Evolutionary conservation across 345 rosid genomes (phyloP), one percentile per base, ranked within the genome.

Genomic region (Eucalyptus viminalis): DNA sequence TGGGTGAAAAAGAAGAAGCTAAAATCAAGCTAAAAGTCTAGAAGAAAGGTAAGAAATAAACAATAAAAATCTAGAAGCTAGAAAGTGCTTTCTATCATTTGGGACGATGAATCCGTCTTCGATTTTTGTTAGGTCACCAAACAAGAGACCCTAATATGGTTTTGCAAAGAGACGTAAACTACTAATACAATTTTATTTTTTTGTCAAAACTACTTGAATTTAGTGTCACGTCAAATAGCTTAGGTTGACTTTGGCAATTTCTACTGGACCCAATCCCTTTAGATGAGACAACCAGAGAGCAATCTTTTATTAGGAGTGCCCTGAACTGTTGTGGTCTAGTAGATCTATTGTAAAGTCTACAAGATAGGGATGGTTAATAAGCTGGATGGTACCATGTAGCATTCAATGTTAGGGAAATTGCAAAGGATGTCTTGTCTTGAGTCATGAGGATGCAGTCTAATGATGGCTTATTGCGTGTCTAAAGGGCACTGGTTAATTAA

Each of bases 381-480:
- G 45, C 45, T 19, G 14, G 24, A 37, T 37, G 9, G 3, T 76
- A 21, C 47, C 29, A 6, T 21, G 47, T 11, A 4, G 14, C 83
- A 19, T 72, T 37, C 45, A 11, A 19, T 10, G 83, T 72, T 72
- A 19, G 12, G 24, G 83, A 37, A 19, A 21, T 72, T 37, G 14
- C 8, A 37, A 0, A 14, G 8, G 83, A 37, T 72, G 14, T 0
- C 27, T 37, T 37, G 25, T 22, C 27, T 0, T 6, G 25, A 3
- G 27, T 37, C 3, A 6, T 2, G 24, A 72, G 45, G 45, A 37
- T 1, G 14, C 12, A 3, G 27, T 37, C 44, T 21, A 21, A 72
- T 37, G 5, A 6, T 1, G 22, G 43, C 44, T 34, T 34, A 69
- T 21, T 5, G 14, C 14, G 2, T 6, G 27, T 37, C 45, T 10